phyloP scores from a whole-genome alignment of 768 basidiomycete genomes.

The Paxillus ammoniavirescens region DNA sequence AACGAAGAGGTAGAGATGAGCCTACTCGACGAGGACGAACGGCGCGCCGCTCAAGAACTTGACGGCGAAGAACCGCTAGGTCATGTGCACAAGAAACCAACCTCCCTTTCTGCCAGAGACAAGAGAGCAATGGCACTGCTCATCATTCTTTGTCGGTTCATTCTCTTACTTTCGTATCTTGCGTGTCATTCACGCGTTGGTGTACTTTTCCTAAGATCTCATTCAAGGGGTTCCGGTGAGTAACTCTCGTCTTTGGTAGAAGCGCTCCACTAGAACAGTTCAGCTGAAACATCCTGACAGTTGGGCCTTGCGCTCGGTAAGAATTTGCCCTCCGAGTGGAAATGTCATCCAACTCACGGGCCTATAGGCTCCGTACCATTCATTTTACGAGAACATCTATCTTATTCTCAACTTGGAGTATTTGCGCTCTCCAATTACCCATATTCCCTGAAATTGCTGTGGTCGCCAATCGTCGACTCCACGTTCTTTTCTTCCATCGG shows the following conservation, averaged over 20 bases:
- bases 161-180: slow-evolving; percentile 3
- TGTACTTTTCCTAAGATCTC: slow-evolving; percentile 45
- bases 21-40: slow-evolving; percentile 57
- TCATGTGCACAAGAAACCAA: slow-evolving; percentile 34
- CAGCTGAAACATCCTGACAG: slow-evolving; percentile 34
- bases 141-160: slow-evolving; percentile 79
- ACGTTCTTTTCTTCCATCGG: slow-evolving; percentile 79
- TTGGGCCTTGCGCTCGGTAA: slow-evolving; percentile 86
- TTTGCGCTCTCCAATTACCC: slow-evolving; percentile 93
- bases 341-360: slow-evolving; percentile 4
- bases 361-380: slow-evolving; percentile 88
- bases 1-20: slow-evolving; percentile 63
- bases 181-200: slow-evolving; percentile 14
- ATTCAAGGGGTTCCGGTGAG: slow-evolving; percentile 90
- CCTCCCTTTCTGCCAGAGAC: slow-evolving; percentile 69
- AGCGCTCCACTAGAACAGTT: not conserved
- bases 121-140: slow-evolving; percentile 82
- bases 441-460: slow-evolving; percentile 94
- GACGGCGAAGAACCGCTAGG: slow-evolving; percentile 37
- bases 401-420: slow-evolving; percentile 94
- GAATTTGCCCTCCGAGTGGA: slow-evolving; percentile 10
- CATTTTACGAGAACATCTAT: slow-evolving; percentile 90
- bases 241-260: slow-evolving; percentile 17
- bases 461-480: slow-evolving; percentile 97
- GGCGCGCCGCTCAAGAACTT: slow-evolving; percentile 45